Percentiles rank a stretch among this genome's conserved stretches.
These are phyloP conservation scores for Coemansia sp. DNA, from an alignment of 192 early-diverging fungal species.

Conservation along the genomic window DNA sequence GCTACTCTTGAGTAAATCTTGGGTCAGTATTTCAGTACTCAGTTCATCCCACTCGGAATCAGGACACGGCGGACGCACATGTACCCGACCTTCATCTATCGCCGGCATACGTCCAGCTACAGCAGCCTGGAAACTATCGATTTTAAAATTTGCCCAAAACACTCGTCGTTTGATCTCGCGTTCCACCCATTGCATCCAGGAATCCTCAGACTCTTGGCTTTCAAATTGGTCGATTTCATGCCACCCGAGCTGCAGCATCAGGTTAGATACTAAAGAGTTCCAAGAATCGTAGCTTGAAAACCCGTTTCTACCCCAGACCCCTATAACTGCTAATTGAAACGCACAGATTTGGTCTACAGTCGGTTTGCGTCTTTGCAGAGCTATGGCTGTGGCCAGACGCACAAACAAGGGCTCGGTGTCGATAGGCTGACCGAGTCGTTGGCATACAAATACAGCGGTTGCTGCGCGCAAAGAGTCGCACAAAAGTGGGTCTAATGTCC, in stretches of 20 bases:
- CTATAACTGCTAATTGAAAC: constrained; percentile 15
- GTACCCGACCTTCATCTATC: constrained; percentile 5
- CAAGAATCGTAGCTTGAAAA: constrained; percentile 18
- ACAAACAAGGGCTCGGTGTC: constrained; percentile 11
- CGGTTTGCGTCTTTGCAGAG: constrained; percentile 6
- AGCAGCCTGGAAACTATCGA: constrained; percentile 23
- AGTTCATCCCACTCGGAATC: constrained; percentile 38
- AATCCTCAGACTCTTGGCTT: neutral
- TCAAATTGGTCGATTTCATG: constrained; percentile 24
- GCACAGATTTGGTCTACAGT: constrained; percentile 27
- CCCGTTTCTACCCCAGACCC: constrained; percentile 7
- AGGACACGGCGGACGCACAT: constrained; percentile 15
- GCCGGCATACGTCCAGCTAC: constrained; percentile 12
- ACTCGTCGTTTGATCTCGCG: constrained; percentile 35
- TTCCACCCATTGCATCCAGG: constrained; percentile 38
- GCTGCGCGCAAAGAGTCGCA: constrained; percentile 23
- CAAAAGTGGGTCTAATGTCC: constrained; percentile 15
- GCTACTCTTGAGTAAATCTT: constrained; percentile 2
- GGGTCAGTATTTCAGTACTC: constrained; percentile 4
- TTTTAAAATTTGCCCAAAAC: constrained; percentile 22
- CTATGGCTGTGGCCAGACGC: constrained; percentile 9
- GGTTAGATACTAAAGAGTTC: constrained; percentile 8
- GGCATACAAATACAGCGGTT: constrained; percentile 10
- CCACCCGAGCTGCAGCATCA: constrained; percentile 36
- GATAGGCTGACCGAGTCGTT: constrained; percentile 1